Percentiles rank a stretch among this genome's conserved stretches.
These are phyloP conservation scores for Penicillium griseofulvum DNA, from an alignment of 2,329 filamentous ascomycete genomes.

Conservation along the genomic window DNA sequence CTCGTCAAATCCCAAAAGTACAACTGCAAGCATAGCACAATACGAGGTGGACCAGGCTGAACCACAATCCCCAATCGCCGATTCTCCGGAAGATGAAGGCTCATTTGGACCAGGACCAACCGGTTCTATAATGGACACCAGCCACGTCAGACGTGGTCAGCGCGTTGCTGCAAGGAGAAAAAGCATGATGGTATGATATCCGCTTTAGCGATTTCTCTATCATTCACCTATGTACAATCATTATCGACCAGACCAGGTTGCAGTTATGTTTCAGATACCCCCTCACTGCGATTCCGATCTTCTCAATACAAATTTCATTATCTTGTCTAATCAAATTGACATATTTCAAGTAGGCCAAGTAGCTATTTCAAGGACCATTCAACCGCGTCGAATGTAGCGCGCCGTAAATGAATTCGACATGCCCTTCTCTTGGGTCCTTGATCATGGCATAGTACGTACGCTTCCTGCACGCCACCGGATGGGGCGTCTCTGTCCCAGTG, in stretches of 20 bases:
- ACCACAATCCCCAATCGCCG: constrained; percentile 2
- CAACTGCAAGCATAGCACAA: constrained; percentile 2
- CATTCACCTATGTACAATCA: constrained; percentile 15
- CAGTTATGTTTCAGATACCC: constrained; percentile 27
- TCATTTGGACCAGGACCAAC: constrained; percentile 1
- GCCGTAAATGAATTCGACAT: background rate
- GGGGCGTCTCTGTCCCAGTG: background rate
- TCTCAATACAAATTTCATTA: constrained; percentile 1
- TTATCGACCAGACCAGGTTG: constrained; percentile 13
- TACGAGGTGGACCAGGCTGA: constrained; percentile 2
- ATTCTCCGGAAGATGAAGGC: constrained; percentile 15
- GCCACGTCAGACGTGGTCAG: constrained; percentile 25
- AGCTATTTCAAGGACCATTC: background rate
- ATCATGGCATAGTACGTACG: background rate
- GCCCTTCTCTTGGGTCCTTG: background rate
- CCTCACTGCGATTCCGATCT: constrained; percentile 1
- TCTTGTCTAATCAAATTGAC: background rate
- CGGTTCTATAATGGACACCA: background rate
- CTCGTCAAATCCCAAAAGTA: constrained; percentile 31
- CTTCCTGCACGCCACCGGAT: background rate
- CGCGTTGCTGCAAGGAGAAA: constrained; percentile 36
- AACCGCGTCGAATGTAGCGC: background rate
- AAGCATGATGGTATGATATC: constrained; percentile 42
- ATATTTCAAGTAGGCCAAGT: background rate
- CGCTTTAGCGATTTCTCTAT: background rate